Evolutionary conservation across 345 rosid species (phyloP).

Genomic region (Capsella bursapastoris): DNA sequence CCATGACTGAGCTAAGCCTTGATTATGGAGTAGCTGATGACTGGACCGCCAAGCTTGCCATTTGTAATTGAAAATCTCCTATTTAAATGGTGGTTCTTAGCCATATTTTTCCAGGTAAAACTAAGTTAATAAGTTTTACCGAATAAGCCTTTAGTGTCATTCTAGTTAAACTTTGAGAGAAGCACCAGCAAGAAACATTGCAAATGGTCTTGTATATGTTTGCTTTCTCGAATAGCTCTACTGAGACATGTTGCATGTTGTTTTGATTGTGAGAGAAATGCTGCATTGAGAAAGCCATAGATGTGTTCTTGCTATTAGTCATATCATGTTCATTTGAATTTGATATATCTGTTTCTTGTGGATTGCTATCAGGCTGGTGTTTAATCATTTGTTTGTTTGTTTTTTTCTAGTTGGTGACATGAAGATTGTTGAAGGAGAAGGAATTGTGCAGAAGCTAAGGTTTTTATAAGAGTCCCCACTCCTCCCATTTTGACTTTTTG

Average conservation of each 20-base stretch:
- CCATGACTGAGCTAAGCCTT: constrained; percentile 88
- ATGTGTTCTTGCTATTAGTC: constrained; percentile 1
- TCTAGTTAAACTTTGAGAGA: background rate
- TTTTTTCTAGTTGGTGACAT: constrained; percentile 19
- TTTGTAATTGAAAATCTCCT: constrained; percentile 56
- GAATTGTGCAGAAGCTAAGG: constrained; percentile 35
- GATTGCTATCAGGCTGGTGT: constrained; percentile 13
- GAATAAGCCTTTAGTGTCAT: background rate
- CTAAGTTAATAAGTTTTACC: background rate
- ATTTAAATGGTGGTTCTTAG: constrained; percentile 3
- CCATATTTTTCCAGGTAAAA: constrained; percentile 33
- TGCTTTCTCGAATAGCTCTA: background rate
- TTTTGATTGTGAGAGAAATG: background rate
- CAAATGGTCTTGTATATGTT: constrained; percentile 3
- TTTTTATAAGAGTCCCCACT: constrained; percentile 1
- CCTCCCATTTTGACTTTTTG: constrained; percentile 17
- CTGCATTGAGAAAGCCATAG: background rate
- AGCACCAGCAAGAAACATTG: background rate
- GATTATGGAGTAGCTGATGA: constrained; percentile 94
- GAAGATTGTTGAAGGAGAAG: constrained; percentile 24
- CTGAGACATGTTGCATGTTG: too few species aligned
- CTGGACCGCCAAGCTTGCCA: constrained; percentile 73
- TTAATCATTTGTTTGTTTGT: background rate
- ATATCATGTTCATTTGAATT: background rate
- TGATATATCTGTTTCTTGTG: constrained; percentile 10